phyloP scores from a whole-genome alignment of 2,329 filamentous ascomycete genomes.

The Fusarium virguliforme region DNA sequence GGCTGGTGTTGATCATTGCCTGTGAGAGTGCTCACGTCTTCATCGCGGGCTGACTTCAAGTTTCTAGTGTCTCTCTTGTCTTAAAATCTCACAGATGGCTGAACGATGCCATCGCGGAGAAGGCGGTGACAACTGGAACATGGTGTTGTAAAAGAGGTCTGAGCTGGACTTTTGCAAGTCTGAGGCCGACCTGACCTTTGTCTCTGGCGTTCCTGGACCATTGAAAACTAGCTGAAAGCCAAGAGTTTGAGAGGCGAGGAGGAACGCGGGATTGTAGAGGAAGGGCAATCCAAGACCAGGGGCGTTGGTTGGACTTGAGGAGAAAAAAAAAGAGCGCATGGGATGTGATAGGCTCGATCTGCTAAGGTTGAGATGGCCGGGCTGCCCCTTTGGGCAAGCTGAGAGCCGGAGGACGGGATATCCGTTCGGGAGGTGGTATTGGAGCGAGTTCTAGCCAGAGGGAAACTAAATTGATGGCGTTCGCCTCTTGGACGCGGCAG shows the following conservation, averaged over 20 bases:
- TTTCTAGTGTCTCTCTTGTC: constrained; percentile 24
- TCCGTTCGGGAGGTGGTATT: constrained; percentile 20
- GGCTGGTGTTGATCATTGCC: constrained; percentile 5
- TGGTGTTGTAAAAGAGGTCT: constrained; percentile 2
- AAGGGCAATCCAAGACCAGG: not conserved
- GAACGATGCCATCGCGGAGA: not conserved
- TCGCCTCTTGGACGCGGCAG: constrained; percentile 12
- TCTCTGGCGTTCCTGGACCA: constrained; percentile 21
- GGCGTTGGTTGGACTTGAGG: not conserved
- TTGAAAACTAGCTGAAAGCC: constrained; percentile 16
- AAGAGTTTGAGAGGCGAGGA: not conserved
- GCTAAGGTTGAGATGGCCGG: constrained; percentile 8
- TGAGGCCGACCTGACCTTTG: constrained; percentile 9
- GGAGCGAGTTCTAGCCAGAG: constrained; percentile 18
- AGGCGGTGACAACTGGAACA: constrained; percentile 33
- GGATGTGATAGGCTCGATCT: constrained; percentile 23
- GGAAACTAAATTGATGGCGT: constrained; percentile 8
- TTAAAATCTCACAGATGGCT: constrained; percentile 14
- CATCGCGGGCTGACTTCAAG: not conserved
- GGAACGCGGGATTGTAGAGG: not conserved
- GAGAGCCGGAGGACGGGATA: constrained; percentile 16
- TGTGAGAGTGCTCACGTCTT: constrained; percentile 4
- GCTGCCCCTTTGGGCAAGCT: constrained; percentile 29
- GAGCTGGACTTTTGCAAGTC: constrained; percentile 19
- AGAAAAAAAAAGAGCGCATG: not conserved